Evolutionary conservation across 2,329 filamentous ascomycete genomes (phyloP), one percentile per base, ranked within the genome.

Genomic region (Fusarium torreyae): DNA sequence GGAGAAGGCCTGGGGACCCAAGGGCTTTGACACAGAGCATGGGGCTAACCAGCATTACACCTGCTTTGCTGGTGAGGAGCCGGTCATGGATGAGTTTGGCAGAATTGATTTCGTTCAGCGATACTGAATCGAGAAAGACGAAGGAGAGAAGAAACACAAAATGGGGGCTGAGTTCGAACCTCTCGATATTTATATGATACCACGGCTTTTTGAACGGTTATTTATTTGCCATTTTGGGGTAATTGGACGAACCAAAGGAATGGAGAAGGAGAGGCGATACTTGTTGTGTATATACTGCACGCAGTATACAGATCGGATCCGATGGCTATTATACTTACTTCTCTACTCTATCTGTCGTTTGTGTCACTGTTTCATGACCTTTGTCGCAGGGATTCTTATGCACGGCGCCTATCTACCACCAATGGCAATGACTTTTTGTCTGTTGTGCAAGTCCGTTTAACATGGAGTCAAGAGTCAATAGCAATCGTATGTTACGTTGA

Each of bases 1-100:
- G 85, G 86, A 89, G 74, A 57, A 69, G 17, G 57, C 68, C 3
- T 75, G 80, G 62, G 72, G 70, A 1, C 28, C 40, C 8, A 28
- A 49, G 7, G 79, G 78, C 14, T 70, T 80, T 24, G 65, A 73
- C 49, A 59, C 11, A 13, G 61, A 74, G 33, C 31, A 71, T 18
- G 66, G 67, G 44, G 55, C 63, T 10, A 64, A 57, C 42, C 63
- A 57, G 17, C 43, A 54, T 9, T 51, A 69, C 7, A 40, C 38
- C 18, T 55, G 63, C 17, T 45, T 40, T 17, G 62, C 24, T 5
- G 49, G 60, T 26, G 57, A 71, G 49, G 57, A 22, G 9, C 57
- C 67, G 0, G 8, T 49, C 3, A 40, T 70, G 6, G 70, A 75
- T 43, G 57, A 67, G 58, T 77, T 70, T 38, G 74, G 75, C 13